Conservation (phyloP, 2,329 filamentous ascomycete genomes). For the Cladosporium sp. region DNA sequence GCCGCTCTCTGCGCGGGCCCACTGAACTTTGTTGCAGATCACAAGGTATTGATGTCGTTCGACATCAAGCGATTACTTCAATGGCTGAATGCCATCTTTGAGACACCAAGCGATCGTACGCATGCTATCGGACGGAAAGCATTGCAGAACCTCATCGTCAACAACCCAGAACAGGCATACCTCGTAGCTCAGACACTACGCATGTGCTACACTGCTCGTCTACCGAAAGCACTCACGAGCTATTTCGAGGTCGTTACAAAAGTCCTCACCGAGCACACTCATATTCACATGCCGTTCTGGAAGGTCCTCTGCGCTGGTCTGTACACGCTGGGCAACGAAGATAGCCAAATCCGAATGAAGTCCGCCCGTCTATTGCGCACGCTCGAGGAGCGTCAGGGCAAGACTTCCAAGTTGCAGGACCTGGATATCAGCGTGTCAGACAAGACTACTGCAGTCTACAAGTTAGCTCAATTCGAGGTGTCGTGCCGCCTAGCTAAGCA, state of each 20-base stretch:
- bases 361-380: conserved; percentile 76
- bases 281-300: conserved; percentile 84
- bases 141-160: conserved; percentile 80
- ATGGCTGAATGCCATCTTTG: conserved; percentile 95
- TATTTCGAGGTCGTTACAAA: conserved; percentile 92
- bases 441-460: conserved; percentile 97
- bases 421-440: conserved; percentile 98
- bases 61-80: conserved; percentile 87
- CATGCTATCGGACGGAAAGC: conserved; percentile 86
- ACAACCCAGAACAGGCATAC: conserved; percentile 83
- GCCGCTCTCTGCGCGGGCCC: conserved; percentile 80
- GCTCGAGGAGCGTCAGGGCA: conserved; percentile 76
- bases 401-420: conserved; percentile 88
- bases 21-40: conserved; percentile 82
- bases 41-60: conserved; percentile 81
- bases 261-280: conserved; percentile 76
- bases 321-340: conserved; percentile 88
- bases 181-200: conserved; percentile 86
- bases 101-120: conserved; percentile 83
- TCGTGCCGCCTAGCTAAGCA: conserved; percentile 85
- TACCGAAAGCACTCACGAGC: conserved; percentile 78
- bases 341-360: conserved; percentile 82
- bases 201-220: conserved; percentile 75
- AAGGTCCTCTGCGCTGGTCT: conserved; percentile 82
- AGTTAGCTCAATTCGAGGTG: conserved; percentile 93